Base-by-base conservation (phyloP, 176 grass and related monocot species). In the Saccharum spontaneum region DNA sequence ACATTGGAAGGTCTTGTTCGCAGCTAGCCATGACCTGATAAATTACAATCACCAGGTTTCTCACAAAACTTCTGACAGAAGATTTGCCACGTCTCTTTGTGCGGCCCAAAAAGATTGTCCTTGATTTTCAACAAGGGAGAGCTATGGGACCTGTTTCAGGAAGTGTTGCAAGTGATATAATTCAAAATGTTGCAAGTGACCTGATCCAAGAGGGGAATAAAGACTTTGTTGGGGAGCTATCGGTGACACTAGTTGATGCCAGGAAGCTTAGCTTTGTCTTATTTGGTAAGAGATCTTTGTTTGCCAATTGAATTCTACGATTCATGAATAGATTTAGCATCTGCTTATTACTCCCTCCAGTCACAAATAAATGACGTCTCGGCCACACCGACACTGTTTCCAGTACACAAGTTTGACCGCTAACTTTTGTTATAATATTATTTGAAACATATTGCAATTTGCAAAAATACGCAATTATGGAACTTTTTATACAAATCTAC, bases 51-150 rank as follows among this genome's bases (percentile, higher is more conserved):
- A 57, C 73, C 90, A 99, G 97, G 92, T 99, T 99, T 84, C 93
- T 99, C 48, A 99, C 88, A 1, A 89, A 99, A 75, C 93, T 99
- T 81, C 52, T 99, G 38, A 99, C 97, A 15, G 97, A 95, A 92
- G 97, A 99, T 71, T 69, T 99, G 60, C 97, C 97, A 84, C 91
- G 91, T 33, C 91, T 99, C 43, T 98, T 99, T 92, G 93, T 96
- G 72, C 93, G 91, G 0, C 97, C 97, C 75, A 95, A 96, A 77
- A 98, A 94, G 85, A 99, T 99, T 12, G 93, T 99, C 61, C 97
- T 98, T 30, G 97, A 98, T 95, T 98, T 98, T 80, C 93, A 92
- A 66, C 81, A 95, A 78, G 97, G 96, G 45, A 94, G 89, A 84
- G 86, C 96, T 71, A 86, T 86, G 73, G 96, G 93, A 54, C 96